phyloP scores from a whole-genome alignment of 2,329 filamentous ascomycete genomes.

The Aspergillus sergii region DNA sequence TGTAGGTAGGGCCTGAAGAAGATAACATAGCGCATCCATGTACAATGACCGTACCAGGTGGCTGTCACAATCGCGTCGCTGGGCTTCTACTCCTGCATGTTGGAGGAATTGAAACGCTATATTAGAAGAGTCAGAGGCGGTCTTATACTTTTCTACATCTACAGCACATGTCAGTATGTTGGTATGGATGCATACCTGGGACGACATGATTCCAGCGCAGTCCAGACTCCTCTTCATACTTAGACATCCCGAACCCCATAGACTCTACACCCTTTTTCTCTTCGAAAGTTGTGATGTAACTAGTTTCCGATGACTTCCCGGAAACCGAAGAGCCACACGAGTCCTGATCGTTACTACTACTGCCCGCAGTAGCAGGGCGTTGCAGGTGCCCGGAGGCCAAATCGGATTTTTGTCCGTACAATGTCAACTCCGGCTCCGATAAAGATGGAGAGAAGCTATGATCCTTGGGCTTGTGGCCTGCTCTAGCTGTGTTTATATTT shows the following conservation, averaged over 20 bases:
- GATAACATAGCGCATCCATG: conserved; percentile 41
- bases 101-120: conserved; percentile 40
- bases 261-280: conserved; percentile 17
- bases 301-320: conserved; percentile 26
- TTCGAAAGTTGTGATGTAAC: conserved; percentile 22
- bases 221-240: conserved; percentile 36
- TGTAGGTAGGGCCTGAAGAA: conserved; percentile 38
- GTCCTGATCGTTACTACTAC: conserved; percentile 11
- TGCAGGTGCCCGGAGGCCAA: conserved; percentile 5
- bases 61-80: conserved; percentile 33
- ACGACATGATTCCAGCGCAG: conserved; percentile 39
- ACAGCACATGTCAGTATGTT: neutral
- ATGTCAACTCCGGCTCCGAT: conserved; percentile 3
- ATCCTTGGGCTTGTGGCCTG: neutral
- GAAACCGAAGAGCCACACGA: conserved; percentile 8
- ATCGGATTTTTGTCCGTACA: conserved; percentile 1
- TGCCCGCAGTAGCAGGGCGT: conserved; percentile 18
- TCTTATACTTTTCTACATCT: neutral
- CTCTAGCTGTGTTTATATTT: conserved; percentile 2
- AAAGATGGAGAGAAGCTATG: conserved; percentile 7
- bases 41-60: conserved; percentile 38
- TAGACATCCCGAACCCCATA: conserved; percentile 13
- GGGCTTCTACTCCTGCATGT: conserved; percentile 38
- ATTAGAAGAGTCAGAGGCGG: neutral
- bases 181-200: conserved; percentile 29